Evolutionary conservation across 2,329 filamentous ascomycete genomes (phyloP), one percentile per base, ranked within the genome.

Genomic region (Trichoderma sp.): DNA sequence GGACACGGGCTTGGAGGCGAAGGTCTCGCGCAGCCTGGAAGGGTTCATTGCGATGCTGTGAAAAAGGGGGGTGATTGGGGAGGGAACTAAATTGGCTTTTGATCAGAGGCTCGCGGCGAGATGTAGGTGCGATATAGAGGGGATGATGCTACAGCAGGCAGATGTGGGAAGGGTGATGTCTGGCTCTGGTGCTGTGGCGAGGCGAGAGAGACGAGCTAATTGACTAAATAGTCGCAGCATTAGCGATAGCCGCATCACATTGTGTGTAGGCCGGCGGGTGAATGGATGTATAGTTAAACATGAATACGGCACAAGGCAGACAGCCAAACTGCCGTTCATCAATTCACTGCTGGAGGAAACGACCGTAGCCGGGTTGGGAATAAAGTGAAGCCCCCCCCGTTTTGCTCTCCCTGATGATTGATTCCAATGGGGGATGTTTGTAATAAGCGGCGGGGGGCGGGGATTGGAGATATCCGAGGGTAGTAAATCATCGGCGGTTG

Each of bases 11-110:
- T 74, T 52, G 59, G 69, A 69, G 53, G 76, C 71, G 73, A 84
- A 83, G 64, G 77, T 74, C 17, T 76, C 71, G 66, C 73, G 72
- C 68, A 80, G 74, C 58, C 73, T 76, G 64, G 70, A 66, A 27
- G 69, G 71, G 32, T 70, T 68, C 52, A 54, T 54, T 54, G 50
- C 39, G 39, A 5, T 4, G 25, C 13, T 53, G 10, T 52, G 50
- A 10, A 27, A 13, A 8, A 12, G 6, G 22, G 32, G 67, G 68
- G 7, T 27, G 45, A 13, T 13, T 27, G 22, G 25, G 9, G 19
- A 10, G 48, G n/a, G 12, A 4, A 7, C n/a, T 9, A 17, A 7
- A 32, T 25, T 9, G 34, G 52, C 10, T 17, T 32, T 19, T 54
- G 52, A 12, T 19, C 15, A 19, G 19, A 22, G n/a, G 42, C 25